phyloP scores from a whole-genome alignment of 1,284 basidiomycete genomes.

The Vanrija sp. region DNA sequence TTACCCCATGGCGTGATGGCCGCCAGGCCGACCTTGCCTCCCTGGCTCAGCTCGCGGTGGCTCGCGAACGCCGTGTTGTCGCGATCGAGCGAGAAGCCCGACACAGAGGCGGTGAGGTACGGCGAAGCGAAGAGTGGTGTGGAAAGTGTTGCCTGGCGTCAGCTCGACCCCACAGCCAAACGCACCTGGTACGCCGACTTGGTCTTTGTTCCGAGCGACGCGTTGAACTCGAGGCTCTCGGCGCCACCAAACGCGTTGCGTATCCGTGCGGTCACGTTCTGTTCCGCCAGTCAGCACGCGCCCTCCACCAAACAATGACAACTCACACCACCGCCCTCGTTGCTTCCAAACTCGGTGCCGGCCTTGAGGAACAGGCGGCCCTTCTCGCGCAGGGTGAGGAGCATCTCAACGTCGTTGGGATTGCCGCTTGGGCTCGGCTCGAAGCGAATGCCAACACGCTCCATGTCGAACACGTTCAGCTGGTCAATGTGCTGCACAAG shows the following conservation, averaged over 20 bases:
- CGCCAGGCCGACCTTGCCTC: constrained; percentile 45
- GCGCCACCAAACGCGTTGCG: constrained; percentile 89
- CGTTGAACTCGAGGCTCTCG: constrained; percentile 78
- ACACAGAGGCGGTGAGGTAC: constrained; percentile 37
- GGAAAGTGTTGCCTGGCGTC: constrained; percentile 29
- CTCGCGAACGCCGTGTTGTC: constrained; percentile 52
- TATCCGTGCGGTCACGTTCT: constrained; percentile 74
- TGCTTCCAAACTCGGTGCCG: constrained; percentile 88
- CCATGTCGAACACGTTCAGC: constrained; percentile 73
- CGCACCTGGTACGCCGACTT: constrained; percentile 62
- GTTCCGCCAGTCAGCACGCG: neutral
- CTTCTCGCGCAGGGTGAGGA: constrained; percentile 72
- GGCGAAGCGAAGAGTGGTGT: constrained; percentile 47
- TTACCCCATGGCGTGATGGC: constrained; percentile 53
- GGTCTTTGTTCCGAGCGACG: constrained; percentile 84
- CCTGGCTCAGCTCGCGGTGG: constrained; percentile 50
- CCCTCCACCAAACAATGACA: neutral
- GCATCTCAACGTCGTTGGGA: constrained; percentile 75
- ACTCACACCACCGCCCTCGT: constrained; percentile 83
- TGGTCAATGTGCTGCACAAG: constrained; percentile 63
- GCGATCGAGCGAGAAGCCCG: constrained; percentile 50
- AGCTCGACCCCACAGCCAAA: too few relatives aligned
- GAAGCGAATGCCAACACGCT: constrained; percentile 57
- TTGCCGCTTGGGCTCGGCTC: constrained; percentile 62
- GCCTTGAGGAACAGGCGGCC: constrained; percentile 78